Evolutionary conservation across 345 rosid genomes (phyloP), one percentile per base, ranked within the genome.

Genomic region (Erodium maritimum): DNA sequence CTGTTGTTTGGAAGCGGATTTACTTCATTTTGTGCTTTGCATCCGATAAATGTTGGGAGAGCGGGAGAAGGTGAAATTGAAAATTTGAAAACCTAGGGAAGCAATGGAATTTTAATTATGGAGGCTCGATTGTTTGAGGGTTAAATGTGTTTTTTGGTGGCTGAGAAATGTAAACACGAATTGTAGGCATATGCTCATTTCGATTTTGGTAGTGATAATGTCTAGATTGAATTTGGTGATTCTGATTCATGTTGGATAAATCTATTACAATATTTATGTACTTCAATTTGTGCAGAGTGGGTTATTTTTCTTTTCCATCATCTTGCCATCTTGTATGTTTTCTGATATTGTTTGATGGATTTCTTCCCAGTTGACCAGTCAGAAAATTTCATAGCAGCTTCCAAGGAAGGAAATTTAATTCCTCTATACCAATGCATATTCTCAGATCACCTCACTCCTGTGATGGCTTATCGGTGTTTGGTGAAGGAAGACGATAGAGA

Each of bases 401-500:
- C 93, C 13, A 79, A 69, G 66, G 72, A 76, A 33, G 98, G 94
- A 58, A 91, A 84, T 79, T 66, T 91, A 64, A 69, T 91, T 61
- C 96, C 98, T 56, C 66, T 88, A 24, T 77, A 76, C 72, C 70
- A 69, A 52, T 78, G 84, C 69, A 81, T 91, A 55, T 83, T 91
- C 79, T 82, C 94, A 1, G 98, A 88, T 80, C 98, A 91, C 70
- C 71, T 91, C 22, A 91, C 96, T 60, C 98, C 95, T 0, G 87
- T 91, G 67, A 74, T 91, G 14, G 96, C 95, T 1, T 88, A 88
- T 63, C 74, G 98, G 29, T 91, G 96, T 69, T 73, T 88, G 69
- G 96, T 91, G n/a, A 86, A 82, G 77, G 94, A 91, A 70, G 98
- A 91, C 54, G 98, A 91, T 46, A 75, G 95, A 66, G 96, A 91